Conservation (phyloP, 2,329 filamentous ascomycete species). For the Phaeosphaeria sp. region DNA sequence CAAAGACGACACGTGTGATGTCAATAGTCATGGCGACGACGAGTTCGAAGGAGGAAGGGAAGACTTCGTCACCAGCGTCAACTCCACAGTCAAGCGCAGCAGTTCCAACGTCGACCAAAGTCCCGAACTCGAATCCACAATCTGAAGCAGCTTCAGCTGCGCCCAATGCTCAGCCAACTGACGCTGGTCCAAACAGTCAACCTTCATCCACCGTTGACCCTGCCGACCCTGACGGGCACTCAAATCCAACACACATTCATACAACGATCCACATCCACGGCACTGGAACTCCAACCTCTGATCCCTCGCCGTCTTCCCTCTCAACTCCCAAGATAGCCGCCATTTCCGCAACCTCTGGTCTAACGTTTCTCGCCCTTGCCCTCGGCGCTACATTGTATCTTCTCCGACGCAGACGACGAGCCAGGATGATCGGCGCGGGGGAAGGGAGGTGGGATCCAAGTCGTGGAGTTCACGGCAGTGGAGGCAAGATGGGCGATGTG, state of each 20-base stretch:
- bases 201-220: too few relatives aligned
- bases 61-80: not conserved
- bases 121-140: not conserved
- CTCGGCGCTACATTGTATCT: conserved; percentile 16
- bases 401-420: conserved; percentile 11
- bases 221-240: too few relatives aligned
- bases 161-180: not conserved
- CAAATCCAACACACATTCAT: not conserved
- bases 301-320: not conserved
- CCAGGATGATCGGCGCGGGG: not conserved
- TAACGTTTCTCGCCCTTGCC: conserved; percentile 11
- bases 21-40: too few relatives aligned
- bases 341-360: conserved; percentile 19
- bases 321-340: conserved; percentile 22
- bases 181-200: not conserved
- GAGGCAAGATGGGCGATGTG: not conserved
- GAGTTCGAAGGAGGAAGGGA: not conserved
- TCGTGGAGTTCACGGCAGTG: not conserved
- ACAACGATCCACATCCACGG: not conserved
- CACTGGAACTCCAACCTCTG: not conserved
- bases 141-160: not conserved
- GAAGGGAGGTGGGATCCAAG: not conserved
- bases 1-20: not conserved
- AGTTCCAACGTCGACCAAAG: not conserved
- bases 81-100: not conserved